Evolutionary conservation across 139 green algal genomes (phyloP).

Genomic region (Chlorokybus atmophyticus): DNA sequence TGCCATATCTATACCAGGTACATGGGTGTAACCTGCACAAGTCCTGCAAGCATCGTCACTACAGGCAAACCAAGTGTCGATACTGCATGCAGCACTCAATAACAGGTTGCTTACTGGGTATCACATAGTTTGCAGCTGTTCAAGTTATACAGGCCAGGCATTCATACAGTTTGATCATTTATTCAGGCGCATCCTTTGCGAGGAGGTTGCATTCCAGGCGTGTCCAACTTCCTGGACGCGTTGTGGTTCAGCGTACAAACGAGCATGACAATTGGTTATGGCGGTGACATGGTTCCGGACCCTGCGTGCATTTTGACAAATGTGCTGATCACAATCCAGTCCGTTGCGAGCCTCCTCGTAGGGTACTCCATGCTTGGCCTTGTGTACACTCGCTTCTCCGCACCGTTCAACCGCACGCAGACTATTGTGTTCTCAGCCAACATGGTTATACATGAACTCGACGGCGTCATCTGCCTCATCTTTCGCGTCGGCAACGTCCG

Average conservation of each 20-base stretch:
- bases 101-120: too few species aligned
- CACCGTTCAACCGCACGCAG: conserved; percentile 10
- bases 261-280: background rate
- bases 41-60: too few species aligned
- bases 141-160: too few species aligned
- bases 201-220: too few species aligned
- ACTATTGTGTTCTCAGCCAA: conserved; percentile 21
- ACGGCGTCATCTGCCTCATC: conserved; percentile 18
- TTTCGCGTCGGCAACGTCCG: conserved; percentile 24
- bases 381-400: conserved; percentile 13
- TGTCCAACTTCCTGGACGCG: too few species aligned
- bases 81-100: too few species aligned
- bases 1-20: background rate
- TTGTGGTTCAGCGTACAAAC: background rate
- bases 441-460: conserved; percentile 27
- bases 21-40: too few species aligned
- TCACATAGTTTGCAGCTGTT: too few species aligned
- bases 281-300: background rate
- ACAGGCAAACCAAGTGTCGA: too few species aligned
- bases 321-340: background rate
- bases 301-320: background rate
- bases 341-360: background rate
- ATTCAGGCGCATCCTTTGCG: too few species aligned
- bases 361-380: background rate
- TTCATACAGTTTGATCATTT: too few species aligned